These are phyloP conservation scores for Stramenopiles sp. DNA, from an alignment of 352 stramenopile genomes.

Conservation along the genomic window DNA sequence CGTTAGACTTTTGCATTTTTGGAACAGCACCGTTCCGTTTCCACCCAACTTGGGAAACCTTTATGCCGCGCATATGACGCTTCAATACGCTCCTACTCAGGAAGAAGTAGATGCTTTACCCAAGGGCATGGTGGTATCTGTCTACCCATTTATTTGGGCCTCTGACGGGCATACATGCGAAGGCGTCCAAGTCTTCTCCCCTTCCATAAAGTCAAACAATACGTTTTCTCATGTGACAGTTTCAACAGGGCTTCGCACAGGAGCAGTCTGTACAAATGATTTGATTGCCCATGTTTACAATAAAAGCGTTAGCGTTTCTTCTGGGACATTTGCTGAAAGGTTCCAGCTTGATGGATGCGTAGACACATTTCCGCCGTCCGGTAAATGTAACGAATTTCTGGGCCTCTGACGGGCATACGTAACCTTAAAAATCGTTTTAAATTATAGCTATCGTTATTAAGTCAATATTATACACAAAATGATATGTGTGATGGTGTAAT, in stretches of 20 bases:
- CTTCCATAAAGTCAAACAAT: not conserved
- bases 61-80: not conserved
- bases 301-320: not conserved
- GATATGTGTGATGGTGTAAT: no score
- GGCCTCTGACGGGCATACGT: not conserved
- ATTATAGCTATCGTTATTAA: no score
- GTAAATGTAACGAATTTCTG: not conserved
- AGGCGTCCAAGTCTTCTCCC: not conserved
- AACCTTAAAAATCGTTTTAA: not conserved
- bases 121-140: not conserved
- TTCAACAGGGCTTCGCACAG: not conserved
- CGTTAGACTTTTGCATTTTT: not conserved
- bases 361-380: not conserved
- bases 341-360: not conserved
- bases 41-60: not conserved
- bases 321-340: not conserved
- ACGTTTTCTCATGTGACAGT: not conserved
- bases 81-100: not conserved
- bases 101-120: not conserved
- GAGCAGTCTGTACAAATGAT: not conserved
- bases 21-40: not conserved
- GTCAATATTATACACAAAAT: no score
- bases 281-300: not conserved
- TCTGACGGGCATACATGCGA: not conserved
- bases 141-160: not conserved